Evolutionary conservation across 345 rosid species (phyloP).

Genomic region (Microthlaspi erraticum): DNA sequence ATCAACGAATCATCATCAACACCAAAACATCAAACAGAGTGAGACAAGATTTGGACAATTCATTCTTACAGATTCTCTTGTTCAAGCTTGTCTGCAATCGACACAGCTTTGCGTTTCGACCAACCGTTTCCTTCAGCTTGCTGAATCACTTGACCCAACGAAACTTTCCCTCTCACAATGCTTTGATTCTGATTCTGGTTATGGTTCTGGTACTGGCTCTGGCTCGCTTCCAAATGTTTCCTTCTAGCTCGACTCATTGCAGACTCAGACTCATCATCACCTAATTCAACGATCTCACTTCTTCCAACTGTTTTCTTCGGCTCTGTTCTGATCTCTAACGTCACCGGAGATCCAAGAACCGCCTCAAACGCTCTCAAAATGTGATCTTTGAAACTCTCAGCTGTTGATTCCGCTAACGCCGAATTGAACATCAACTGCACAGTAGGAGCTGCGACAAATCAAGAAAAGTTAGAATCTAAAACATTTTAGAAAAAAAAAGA

Average conservation of each 20-base stretch:
- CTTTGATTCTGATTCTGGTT: slow-evolving; percentile 55
- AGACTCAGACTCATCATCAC: slow-evolving; percentile 45
- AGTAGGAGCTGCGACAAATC: slow-evolving; percentile 75
- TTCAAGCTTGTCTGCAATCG: slow-evolving; percentile 93
- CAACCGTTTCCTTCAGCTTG: slow-evolving; percentile 86
- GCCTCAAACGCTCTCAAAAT: slow-evolving; percentile 84
- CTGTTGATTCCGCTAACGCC: slow-evolving; percentile 55
- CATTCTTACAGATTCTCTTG: slow-evolving; percentile 86
- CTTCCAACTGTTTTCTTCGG: slow-evolving; percentile 56
- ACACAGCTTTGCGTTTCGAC: slow-evolving; percentile 88
- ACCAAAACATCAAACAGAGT: background rate
- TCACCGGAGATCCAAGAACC: slow-evolving; percentile 77
- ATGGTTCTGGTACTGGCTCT: slow-evolving; percentile 34
- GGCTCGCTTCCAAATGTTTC: slow-evolving; percentile 54
- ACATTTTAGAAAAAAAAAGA: background rate
- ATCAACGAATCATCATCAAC: slow-evolving; percentile 17
- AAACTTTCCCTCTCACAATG: slow-evolving; percentile 90
- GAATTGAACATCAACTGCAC: slow-evolving; percentile 82
- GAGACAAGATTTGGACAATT: background rate
- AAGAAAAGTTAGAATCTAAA: slow-evolving; percentile 10
- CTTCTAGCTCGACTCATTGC: slow-evolving; percentile 46
- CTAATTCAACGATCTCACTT: slow-evolving; percentile 76
- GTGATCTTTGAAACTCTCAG: slow-evolving; percentile 69
- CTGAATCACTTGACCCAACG: slow-evolving; percentile 85
- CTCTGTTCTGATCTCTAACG: slow-evolving; percentile 81